A percentile compares a stretch with the other conserved stretches of the same genome.
Evolutionary conservation across 2,329 filamentous ascomycete genomes (phyloP).

Genomic region (Aspergillus sp.): DNA sequence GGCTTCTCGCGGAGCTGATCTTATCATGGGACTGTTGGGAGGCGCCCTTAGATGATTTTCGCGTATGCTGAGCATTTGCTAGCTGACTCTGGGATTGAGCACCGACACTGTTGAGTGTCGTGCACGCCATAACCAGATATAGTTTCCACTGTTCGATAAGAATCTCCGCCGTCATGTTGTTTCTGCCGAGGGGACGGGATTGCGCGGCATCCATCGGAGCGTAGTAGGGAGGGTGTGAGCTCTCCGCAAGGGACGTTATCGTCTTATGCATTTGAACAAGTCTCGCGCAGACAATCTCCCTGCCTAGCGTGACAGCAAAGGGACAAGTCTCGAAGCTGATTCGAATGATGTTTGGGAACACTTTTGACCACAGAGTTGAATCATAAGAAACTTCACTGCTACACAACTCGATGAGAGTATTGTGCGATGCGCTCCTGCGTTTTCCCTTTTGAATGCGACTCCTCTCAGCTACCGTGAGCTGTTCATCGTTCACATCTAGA

Average conservation of each 20-base stretch:
- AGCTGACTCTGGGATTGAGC: slow-evolving; percentile 60
- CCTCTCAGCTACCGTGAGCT: slow-evolving; percentile 81
- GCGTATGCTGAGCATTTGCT: slow-evolving; percentile 68
- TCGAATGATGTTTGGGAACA: slow-evolving; percentile 91
- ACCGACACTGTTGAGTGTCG: slow-evolving; percentile 83
- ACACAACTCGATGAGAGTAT: slow-evolving; percentile 87
- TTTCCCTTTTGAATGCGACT: slow-evolving; percentile 89
- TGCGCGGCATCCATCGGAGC: slow-evolving; percentile 36
- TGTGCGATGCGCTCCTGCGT: slow-evolving; percentile 77
- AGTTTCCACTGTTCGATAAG: slow-evolving; percentile 97
- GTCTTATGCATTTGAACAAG: slow-evolving; percentile 89
- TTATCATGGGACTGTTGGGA: slow-evolving; percentile 67
- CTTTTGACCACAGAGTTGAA: slow-evolving; percentile 93
- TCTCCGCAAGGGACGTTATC: slow-evolving; percentile 77
- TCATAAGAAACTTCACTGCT: slow-evolving; percentile 95
- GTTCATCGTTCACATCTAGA: slow-evolving; percentile 86
- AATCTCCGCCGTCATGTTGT: slow-evolving; percentile 73
- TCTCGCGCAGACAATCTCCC: slow-evolving; percentile 89
- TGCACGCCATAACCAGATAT: slow-evolving; percentile 95
- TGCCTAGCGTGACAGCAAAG: slow-evolving; percentile 83
- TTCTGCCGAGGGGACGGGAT: slow-evolving; percentile 46
- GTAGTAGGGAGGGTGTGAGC: slow-evolving; percentile 54
- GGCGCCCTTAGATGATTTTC: slow-evolving; percentile 72
- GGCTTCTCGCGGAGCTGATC: slow-evolving; percentile 79
- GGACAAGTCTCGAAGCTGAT: slow-evolving; percentile 89